phyloP scores from a whole-genome alignment of 768 basidiomycete species.

The Lactarius akahatsu region DNA sequence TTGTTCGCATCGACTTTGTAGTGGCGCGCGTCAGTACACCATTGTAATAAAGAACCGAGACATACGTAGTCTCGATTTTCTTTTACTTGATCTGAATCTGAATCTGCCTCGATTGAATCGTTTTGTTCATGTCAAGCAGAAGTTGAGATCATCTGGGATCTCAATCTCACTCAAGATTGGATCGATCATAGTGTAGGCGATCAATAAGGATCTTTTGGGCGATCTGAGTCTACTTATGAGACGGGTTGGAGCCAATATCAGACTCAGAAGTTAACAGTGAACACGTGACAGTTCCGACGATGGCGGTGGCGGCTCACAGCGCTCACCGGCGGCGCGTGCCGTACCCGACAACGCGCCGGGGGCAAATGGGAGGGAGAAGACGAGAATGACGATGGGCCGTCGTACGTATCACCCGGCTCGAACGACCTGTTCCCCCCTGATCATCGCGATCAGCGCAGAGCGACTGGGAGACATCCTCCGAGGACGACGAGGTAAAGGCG shows the following conservation, averaged over 20 bases:
- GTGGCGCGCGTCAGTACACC: constrained; percentile 9
- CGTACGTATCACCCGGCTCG: constrained; percentile 46
- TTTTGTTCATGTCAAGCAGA: constrained; percentile 1
- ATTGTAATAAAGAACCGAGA: constrained; percentile 16
- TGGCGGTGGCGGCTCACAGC: background rate
- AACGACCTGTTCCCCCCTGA: background rate
- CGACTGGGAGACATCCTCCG: constrained; percentile 90
- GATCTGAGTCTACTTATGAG: constrained; percentile 11
- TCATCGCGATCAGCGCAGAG: constrained; percentile 50
- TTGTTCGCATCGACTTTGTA: constrained; percentile 18
- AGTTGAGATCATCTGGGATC: constrained; percentile 19
- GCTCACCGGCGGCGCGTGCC: constrained; percentile 18
- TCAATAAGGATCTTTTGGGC: constrained; percentile 7
- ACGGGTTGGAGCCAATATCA: constrained; percentile 15
- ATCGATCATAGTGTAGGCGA: constrained; percentile 16
- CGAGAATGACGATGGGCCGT: constrained; percentile 78
- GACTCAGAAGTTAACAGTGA: no score
- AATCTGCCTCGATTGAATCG: background rate
- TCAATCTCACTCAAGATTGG: constrained; percentile 13
- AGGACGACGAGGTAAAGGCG: constrained; percentile 57
- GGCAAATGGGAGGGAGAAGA: constrained; percentile 91
- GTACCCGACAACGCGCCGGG: constrained; percentile 32
- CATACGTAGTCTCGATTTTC: background rate
- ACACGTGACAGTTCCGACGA: constrained; percentile 15
- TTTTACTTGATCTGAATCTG: background rate